Percentiles rank a stretch among this genome's conserved stretches.
Evolutionary conservation across 2,329 filamentous ascomycete species (phyloP).

Genomic region (Cladophialophora chaetospira): DNA sequence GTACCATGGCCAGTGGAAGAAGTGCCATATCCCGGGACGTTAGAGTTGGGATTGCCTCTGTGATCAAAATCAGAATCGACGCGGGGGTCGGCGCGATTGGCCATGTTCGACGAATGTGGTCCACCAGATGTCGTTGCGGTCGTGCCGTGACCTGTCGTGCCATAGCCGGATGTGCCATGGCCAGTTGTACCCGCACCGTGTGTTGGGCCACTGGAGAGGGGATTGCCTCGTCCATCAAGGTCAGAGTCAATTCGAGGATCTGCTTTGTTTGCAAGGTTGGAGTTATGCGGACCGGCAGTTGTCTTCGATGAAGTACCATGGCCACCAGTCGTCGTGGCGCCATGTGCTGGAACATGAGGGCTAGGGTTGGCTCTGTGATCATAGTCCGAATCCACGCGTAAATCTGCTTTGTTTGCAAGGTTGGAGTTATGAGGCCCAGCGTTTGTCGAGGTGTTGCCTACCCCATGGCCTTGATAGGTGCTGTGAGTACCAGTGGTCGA

Average conservation of each 20-base stretch:
- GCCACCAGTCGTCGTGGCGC: constrained; percentile 16
- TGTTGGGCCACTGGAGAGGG: constrained; percentile 9
- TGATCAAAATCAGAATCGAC: constrained; percentile 39
- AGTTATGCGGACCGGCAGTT: constrained; percentile 39
- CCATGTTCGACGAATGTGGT: constrained; percentile 41
- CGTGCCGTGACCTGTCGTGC: constrained; percentile 3
- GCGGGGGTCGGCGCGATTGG: constrained; percentile 46
- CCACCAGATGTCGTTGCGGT: constrained; percentile 32
- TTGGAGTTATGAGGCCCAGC: constrained; percentile 49
- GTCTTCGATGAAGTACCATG: constrained; percentile 22
- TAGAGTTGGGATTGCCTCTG: constrained; percentile 21
- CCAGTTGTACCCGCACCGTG: too few relatives aligned
- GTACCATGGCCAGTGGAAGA: too few relatives aligned
- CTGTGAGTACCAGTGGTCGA: neutral
- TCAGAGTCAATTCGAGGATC: constrained; percentile 36
- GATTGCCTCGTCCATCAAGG: constrained; percentile 26
- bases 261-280: constrained; percentile 48
- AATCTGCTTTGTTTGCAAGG: constrained; percentile 46
- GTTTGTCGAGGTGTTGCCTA: constrained; percentile 14
- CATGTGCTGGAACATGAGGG: too few relatives aligned
- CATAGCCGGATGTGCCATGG: constrained; percentile 8
- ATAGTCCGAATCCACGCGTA: constrained; percentile 36
- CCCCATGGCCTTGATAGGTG: neutral
- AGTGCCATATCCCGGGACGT: constrained; percentile 24
- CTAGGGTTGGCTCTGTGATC: too few relatives aligned